Base-by-base conservation (phyloP, 805 yeast species). In the Saturnispora sekii region DNA sequence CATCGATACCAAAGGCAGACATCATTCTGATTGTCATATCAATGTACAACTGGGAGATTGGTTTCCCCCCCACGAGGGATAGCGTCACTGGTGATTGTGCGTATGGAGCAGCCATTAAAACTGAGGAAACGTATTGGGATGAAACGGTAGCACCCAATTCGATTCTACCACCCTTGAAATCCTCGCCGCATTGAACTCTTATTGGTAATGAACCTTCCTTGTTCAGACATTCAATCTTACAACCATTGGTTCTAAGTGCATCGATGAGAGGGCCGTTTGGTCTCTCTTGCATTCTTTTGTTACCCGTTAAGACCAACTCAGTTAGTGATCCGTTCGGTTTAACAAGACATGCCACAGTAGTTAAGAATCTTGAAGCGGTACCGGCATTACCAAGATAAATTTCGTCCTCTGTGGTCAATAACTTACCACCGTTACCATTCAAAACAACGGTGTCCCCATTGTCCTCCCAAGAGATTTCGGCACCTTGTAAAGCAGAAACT, bases 21-120 rank as follows among this genome's bases (percentile, higher is more conserved):
- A 93, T 93, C 95, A 93, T 85, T 45, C 81, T 79, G 50, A 89
- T 84, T 3, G 98, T 93, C 98, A 93, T 93, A 59, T 89, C 96
- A 52, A 93, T 88, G 71, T 93, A 93, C 54, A 90, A 72, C 62
- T 87, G 94, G 11, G 97, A 90, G 49, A 93, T 86, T 52, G 98
- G 98, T 63, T 89, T 89, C 34, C 98, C 98, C 30, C 97, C 98
- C 16, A 84, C 89, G 48, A 93, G 72, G 8, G 90, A 67, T 59
- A 93, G 74, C 8, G 95, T 87, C 29, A 90, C 95, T 6, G 96
- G 95, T 46, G 76, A 73, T 46, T 79, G 66, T 10, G 97, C 97
- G 59, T 89, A 93, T 40, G 98, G 98, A 32, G 98, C 97, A 65
- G 96, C 85, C 96, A 93, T 88, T 58, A 93, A 74, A 45, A 93